A percentile compares a stretch with the other conserved stretches of the same genome.
Evolutionary conservation across 176 grass and related monocot genomes (phyloP).

Genomic region (Lolium multiflorum): DNA sequence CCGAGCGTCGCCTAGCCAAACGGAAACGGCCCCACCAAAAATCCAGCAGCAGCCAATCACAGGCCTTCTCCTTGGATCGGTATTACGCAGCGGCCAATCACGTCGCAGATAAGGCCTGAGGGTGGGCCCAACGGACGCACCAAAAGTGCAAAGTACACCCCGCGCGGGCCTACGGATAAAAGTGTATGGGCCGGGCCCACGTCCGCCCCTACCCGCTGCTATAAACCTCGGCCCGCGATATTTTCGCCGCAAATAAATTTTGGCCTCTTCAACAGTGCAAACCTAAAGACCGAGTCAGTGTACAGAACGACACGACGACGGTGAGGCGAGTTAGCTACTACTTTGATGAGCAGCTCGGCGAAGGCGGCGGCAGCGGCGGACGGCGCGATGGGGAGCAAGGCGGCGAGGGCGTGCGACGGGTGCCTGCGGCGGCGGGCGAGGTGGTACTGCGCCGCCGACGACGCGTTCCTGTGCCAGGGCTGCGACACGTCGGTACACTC

Average conservation of each 20-base stretch:
- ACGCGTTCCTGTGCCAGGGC: slow-evolving; percentile 89
- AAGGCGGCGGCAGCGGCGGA: slow-evolving; percentile 39
- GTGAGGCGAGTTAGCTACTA: background rate
- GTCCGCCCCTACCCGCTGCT: background rate
- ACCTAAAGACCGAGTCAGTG: background rate
- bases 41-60: slow-evolving; percentile 60
- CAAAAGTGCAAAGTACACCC: slow-evolving; percentile 54
- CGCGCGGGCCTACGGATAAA: background rate
- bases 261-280: background rate
- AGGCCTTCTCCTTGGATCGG: slow-evolving; percentile 37
- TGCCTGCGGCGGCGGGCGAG: slow-evolving; percentile 76
- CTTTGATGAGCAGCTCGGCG: slow-evolving; percentile 55
- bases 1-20: slow-evolving; percentile 4
- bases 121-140: background rate
- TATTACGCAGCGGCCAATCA: slow-evolving; percentile 41
- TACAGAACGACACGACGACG: background rate
- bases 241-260: slow-evolving; percentile 30
- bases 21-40: slow-evolving; percentile 38
- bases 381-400: slow-evolving; percentile 62
- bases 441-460: slow-evolving; percentile 92
- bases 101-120: slow-evolving; percentile 52
- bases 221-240: slow-evolving; percentile 43
- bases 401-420: slow-evolving; percentile 77
- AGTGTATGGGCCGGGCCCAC: background rate
- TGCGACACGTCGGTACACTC: slow-evolving; percentile 95